Evolutionary conservation across 768 basidiomycete genomes (phyloP), one percentile per base, ranked within the genome.

Genomic region (Xanthoconium stramineum): DNA sequence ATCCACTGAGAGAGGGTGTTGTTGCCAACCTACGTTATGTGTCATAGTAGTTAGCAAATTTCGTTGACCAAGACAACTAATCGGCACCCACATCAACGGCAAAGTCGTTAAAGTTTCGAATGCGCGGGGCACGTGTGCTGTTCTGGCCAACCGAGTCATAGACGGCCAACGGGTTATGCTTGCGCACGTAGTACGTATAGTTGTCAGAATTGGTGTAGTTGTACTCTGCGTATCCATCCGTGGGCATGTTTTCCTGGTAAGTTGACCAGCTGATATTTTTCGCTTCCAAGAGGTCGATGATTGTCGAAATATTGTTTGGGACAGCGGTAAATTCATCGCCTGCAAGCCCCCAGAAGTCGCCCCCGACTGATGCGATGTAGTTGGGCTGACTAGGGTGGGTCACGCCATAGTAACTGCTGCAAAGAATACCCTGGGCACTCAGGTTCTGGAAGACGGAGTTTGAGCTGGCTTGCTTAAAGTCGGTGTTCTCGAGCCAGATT

Each of bases 341-440:
- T 1, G 66, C 68, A 65, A 79, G 72, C 33, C 79, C 85, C 47
- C 70, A 82, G 65, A 79, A 84, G 65, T 82, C 79, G 38, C 84
- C 84, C 17, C 79, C 80, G 11, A 74, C 70, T 1, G 72, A 66
- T 13, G 82, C 76, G 19, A 65, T 5, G 52, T 79, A 86, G 69
- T 88, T 86, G 33, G 85, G 85, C 65, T 87, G 74, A 1, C 84
- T 84, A 5, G 84, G 82, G 61, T 83, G 83, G 29, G 81, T 82
- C 38, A 83, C 57, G 5, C 69, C 78, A 55, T 78, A 82, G 62
- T 75, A 83, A 47, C 75, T 76, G 42, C 57, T 67, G 17, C 83
- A 67, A 7, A 74, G 58, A 53, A 87, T 72, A 8, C 85, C 84
- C 63, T 84, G 73, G 46, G 73, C 59, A 15, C 78, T 76, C 54